These are phyloP conservation scores for Ganoderma sp. DNA, from an alignment of 1,284 basidiomycete species.

Conservation along the genomic window DNA sequence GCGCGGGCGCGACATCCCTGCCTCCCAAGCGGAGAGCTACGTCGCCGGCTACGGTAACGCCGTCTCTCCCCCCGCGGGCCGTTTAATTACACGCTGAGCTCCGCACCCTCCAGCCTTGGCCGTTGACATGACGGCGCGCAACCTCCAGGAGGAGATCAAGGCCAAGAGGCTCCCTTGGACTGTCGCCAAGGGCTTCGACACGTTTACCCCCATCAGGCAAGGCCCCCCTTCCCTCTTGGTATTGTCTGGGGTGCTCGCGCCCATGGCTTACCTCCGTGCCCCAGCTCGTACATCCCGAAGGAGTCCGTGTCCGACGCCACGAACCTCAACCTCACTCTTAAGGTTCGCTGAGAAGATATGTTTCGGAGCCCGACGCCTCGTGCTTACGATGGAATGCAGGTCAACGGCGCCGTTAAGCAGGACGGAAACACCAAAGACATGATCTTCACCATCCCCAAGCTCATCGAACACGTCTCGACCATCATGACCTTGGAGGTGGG, in stretches of 20 bases:
- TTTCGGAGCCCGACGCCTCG: not conserved
- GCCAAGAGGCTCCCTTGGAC: constrained; percentile 95
- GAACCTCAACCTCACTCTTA: constrained; percentile 78
- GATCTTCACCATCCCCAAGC: constrained; percentile 91
- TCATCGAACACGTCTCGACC: constrained; percentile 90
- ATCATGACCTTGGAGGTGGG: constrained; percentile 94
- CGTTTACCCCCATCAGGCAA: constrained; percentile 77
- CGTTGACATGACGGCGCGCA: constrained; percentile 95
- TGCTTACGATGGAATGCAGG: constrained; percentile 46
- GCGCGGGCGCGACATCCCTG: constrained; percentile 80
- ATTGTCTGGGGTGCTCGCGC: not conserved
- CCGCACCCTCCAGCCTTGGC: constrained; percentile 70
- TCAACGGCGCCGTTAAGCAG: constrained; percentile 87
- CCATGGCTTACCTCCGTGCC: constrained; percentile 2
- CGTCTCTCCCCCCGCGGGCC: not conserved
- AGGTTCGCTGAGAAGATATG: constrained; percentile 49
- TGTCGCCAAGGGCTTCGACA: constrained; percentile 78
- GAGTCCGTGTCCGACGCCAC: constrained; percentile 73
- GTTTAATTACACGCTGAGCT: not conserved
- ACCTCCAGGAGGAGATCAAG: constrained; percentile 93
- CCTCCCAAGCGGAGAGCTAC: constrained; percentile 74
- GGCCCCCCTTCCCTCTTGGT: not conserved
- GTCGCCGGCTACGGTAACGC: constrained; percentile 87
- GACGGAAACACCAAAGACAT: constrained; percentile 87
- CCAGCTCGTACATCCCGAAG: constrained; percentile 83